Evolutionary conservation across 2,329 filamentous ascomycete species (phyloP).

Genomic region (Penicillium sp.): DNA sequence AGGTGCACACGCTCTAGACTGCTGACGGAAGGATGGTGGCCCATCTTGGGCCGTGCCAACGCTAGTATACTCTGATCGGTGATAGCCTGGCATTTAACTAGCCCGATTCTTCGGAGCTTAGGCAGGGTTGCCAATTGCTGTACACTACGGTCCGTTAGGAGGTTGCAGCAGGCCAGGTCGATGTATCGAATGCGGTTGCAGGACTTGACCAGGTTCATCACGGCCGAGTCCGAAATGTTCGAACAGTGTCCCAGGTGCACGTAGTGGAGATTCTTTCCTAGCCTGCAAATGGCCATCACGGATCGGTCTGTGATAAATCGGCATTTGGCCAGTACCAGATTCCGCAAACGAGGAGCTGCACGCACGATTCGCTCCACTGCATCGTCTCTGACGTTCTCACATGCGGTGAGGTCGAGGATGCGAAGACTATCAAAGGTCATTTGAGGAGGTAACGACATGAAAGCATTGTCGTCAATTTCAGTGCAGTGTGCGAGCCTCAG

Average conservation of each 20-base stretch:
- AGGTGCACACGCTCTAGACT: conserved; percentile 89
- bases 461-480: conserved; percentile 82
- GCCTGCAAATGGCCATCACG: conserved; percentile 79
- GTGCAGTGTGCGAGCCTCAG: conserved; percentile 82
- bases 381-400: conserved; percentile 76
- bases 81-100: conserved; percentile 90
- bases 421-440: conserved; percentile 78
- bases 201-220: conserved; percentile 75
- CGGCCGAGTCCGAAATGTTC: conserved; percentile 84
- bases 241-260: conserved; percentile 92
- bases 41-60: conserved; percentile 65
- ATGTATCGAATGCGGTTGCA: conserved; percentile 98
- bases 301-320: conserved; percentile 86
- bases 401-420: conserved; percentile 91
- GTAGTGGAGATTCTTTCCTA: conserved; percentile 96
- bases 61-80: conserved; percentile 87
- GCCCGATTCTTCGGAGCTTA: conserved; percentile 88
- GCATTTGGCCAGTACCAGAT: conserved; percentile 93
- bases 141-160: conserved; percentile 84
- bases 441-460: conserved; percentile 67
- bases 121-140: conserved; percentile 80
- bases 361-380: conserved; percentile 86
- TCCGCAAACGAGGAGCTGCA: conserved; percentile 81
- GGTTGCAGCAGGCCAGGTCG: conserved; percentile 89
- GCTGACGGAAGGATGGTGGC: conserved; percentile 62